phyloP scores from a whole-genome alignment of 169 alveolate genomes.

The Cyclospora cayetanensis region DNA sequence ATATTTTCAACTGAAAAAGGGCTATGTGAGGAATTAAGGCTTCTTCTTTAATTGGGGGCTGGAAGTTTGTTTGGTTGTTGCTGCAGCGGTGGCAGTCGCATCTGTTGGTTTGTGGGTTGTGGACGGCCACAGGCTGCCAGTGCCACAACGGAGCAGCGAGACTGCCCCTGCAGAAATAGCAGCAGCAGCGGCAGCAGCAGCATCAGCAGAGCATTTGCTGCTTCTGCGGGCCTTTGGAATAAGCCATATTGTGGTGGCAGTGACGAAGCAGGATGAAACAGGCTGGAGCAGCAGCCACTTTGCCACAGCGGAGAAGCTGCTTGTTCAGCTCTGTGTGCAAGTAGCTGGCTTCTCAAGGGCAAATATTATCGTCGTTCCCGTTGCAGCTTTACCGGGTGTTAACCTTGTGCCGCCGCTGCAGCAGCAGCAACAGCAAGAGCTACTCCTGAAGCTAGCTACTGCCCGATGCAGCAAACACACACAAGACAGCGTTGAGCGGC shows the following conservation, averaged over 20 bases:
- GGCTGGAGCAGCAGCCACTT: slow-evolving; percentile 53
- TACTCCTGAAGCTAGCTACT: background rate
- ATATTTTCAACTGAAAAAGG: background rate
- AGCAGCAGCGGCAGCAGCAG: background rate
- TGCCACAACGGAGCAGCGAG: background rate
- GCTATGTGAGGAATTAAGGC: background rate
- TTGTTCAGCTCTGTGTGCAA: background rate
- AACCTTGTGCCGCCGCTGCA: slow-evolving; percentile 29
- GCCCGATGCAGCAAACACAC: background rate
- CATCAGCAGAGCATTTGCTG: slow-evolving; percentile 88
- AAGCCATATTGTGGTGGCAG: slow-evolving; percentile 87
- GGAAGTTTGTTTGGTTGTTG: background rate
- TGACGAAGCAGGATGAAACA: slow-evolving; percentile 91
- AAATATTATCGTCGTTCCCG: slow-evolving; percentile 23
- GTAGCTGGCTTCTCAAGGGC: slow-evolving; percentile 1
- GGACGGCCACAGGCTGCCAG: slow-evolving; percentile 84
- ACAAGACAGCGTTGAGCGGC: background rate
- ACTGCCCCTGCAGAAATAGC: slow-evolving; percentile 81
- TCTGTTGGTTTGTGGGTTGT: slow-evolving; percentile 97
- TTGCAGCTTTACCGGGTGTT: slow-evolving; percentile 60
- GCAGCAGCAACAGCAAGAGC: background rate
- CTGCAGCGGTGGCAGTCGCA: slow-evolving; percentile 88
- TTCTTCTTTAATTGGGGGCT: background rate
- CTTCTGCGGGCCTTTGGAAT: slow-evolving; percentile 91
- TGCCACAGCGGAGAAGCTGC: background rate